Conservation (phyloP, 805 yeast genomes). For the Komagataella kurtzmanii region DNA sequence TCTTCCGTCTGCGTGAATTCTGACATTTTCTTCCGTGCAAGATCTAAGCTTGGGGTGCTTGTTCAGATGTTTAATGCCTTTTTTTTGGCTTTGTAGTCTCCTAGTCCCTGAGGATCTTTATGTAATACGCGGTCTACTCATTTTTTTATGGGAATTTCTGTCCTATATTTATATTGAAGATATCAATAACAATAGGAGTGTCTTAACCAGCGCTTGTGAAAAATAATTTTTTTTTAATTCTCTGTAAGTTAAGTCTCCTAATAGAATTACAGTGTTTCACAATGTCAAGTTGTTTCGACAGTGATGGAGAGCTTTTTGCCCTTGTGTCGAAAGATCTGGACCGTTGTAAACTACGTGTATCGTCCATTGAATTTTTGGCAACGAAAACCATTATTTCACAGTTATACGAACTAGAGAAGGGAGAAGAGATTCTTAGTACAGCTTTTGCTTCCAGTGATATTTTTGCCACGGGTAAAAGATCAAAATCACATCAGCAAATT, state of each 20-base stretch:
- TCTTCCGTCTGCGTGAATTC: constrained; percentile 12
- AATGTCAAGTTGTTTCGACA: background rate
- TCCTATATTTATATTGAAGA: background rate
- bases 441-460: background rate
- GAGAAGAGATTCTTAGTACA: background rate
- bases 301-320: background rate
- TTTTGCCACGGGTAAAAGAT: background rate
- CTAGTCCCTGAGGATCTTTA: background rate
- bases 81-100: background rate
- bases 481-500: background rate
- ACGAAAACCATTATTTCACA: background rate
- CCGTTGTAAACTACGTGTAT: background rate
- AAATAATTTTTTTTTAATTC: background rate
- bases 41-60: constrained; percentile 1
- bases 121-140: background rate
- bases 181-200: constrained; percentile 11
- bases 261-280: constrained; percentile 11
- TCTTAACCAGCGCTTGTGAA: background rate
- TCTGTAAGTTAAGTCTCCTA: background rate
- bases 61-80: background rate
- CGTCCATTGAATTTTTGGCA: background rate
- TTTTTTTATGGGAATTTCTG: background rate
- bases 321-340: background rate
- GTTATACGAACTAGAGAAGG: background rate
- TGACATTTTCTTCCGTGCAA: background rate